Evolutionary conservation across 2,329 filamentous ascomycete species (phyloP).

Genomic region (Paecilomyces fulvus): DNA sequence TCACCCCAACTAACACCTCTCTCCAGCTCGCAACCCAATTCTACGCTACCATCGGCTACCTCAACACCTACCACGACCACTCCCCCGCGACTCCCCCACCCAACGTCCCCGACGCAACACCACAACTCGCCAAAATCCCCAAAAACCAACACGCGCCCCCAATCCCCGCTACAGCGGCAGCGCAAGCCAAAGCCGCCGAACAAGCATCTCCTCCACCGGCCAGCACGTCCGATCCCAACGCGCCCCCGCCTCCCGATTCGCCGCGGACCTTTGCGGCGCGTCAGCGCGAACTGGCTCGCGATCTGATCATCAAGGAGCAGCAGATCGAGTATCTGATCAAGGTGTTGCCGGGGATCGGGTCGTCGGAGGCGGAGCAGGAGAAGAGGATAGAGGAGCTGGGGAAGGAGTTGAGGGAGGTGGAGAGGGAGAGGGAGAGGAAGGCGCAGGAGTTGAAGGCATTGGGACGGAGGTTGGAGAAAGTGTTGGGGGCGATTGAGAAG

Average conservation of each 20-base stretch:
- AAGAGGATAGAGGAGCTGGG: conserved; percentile 35
- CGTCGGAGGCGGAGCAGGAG: conserved; percentile 38
- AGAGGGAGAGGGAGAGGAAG: conserved; percentile 34
- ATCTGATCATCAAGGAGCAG: conserved; percentile 42
- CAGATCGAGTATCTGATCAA: conserved; percentile 43
- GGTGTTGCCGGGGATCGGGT: conserved; percentile 38
- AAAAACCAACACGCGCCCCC: conserved; percentile 31
- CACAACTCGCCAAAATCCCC: conserved; percentile 32
- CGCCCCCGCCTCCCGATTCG: conserved; percentile 32
- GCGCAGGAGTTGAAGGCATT: conserved; percentile 34
- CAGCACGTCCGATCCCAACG: conserved; percentile 18
- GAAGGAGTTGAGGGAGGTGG: conserved; percentile 34
- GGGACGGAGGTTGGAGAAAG: conserved; percentile 33
- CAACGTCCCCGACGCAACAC: conserved; percentile 24
- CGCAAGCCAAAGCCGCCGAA: conserved; percentile 8
- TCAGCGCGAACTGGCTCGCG: conserved; percentile 40
- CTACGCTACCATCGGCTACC: conserved; percentile 43
- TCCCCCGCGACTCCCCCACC: conserved; percentile 27
- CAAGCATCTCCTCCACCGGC: conserved; percentile 10
- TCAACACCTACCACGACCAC: conserved; percentile 39
- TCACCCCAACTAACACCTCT: conserved; percentile 1
- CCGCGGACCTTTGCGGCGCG: conserved; percentile 34
- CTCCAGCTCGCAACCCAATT: conserved; percentile 42
- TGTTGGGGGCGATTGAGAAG: conserved; percentile 33
- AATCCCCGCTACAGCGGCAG: conserved; percentile 19